phyloP scores from a whole-genome alignment of 164 flowering plant species.

The Chimonanthus praecox region DNA sequence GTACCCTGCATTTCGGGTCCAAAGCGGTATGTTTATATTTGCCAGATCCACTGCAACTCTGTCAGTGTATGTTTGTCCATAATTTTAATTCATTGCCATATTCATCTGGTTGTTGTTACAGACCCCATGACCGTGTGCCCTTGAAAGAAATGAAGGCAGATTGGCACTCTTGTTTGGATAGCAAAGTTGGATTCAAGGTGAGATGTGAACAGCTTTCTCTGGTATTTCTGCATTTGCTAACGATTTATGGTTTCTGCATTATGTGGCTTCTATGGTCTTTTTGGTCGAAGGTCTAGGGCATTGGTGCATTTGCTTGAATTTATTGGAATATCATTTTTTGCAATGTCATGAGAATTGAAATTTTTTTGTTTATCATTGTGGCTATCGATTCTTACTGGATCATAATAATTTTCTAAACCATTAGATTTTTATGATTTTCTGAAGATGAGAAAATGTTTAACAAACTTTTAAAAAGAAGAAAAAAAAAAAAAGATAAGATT shows the following conservation, averaged over 20 bases:
- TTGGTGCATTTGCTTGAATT: too few relatives aligned
- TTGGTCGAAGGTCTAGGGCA: neutral
- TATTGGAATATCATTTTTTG: too few relatives aligned
- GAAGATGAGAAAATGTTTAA: too few relatives aligned
- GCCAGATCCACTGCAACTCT: neutral
- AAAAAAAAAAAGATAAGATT: neutral
- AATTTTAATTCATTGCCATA: neutral
- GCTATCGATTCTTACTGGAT: too few relatives aligned
- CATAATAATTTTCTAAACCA: too few relatives aligned
- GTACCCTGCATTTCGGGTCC: conserved; percentile 86
- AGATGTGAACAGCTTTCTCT: conserved; percentile 8
- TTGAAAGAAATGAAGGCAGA: conserved; percentile 79
- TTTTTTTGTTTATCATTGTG: too few relatives aligned
- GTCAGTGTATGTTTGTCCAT: neutral
- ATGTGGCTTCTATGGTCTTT: neutral
- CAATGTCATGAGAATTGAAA: too few relatives aligned
- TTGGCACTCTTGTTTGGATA: conserved; percentile 84
- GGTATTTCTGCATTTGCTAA: neutral
- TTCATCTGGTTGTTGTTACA: conserved; percentile 15
- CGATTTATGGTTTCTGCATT: neutral
- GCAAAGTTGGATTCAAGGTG: conserved; percentile 82
- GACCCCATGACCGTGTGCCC: conserved; percentile 86
- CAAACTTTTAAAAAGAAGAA: too few relatives aligned
- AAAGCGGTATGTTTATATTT: conserved; percentile 41
- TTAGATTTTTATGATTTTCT: too few relatives aligned